Evolutionary conservation across 2,329 filamentous ascomycete genomes (phyloP).

Genomic region (Nigrospora oryzae): DNA sequence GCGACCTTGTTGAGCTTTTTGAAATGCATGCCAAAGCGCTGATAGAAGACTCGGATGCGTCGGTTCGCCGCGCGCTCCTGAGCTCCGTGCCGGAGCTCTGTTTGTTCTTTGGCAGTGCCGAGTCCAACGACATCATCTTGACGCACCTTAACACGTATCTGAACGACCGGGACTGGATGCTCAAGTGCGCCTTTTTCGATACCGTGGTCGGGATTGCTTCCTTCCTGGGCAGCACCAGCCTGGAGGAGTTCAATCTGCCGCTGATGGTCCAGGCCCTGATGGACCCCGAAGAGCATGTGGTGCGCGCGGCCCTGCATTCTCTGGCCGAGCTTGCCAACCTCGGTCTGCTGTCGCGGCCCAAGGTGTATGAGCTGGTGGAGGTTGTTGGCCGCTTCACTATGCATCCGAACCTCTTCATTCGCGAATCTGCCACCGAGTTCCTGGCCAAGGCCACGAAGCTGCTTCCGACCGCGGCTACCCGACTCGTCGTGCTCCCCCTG

Average conservation of each 20-base stretch:
- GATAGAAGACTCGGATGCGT: slow-evolving; percentile 76
- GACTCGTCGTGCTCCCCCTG: slow-evolving; percentile 75
- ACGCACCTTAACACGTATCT: slow-evolving; percentile 96
- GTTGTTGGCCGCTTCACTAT: slow-evolving; percentile 78
- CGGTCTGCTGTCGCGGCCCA: slow-evolving; percentile 76
- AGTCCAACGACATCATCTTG: slow-evolving; percentile 90
- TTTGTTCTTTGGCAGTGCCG: slow-evolving; percentile 87
- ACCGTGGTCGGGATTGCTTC: slow-evolving; percentile 87
- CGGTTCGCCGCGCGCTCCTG: slow-evolving; percentile 84
- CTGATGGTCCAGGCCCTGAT: slow-evolving; percentile 92
- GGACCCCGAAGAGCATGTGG: slow-evolving; percentile 87
- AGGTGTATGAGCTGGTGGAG: slow-evolving; percentile 81
- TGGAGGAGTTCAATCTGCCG: slow-evolving; percentile 93
- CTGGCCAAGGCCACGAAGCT: slow-evolving; percentile 68
- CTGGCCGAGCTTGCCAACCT: slow-evolving; percentile 82
- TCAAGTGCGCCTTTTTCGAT: slow-evolving; percentile 96
- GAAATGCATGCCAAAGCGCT: slow-evolving; percentile 84
- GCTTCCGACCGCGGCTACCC: slow-evolving; percentile 69
- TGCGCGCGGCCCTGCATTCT: slow-evolving; percentile 82
- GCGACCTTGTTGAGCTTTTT: slow-evolving; percentile 75
- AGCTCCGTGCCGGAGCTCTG: slow-evolving; percentile 87
- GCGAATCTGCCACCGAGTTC: slow-evolving; percentile 81
- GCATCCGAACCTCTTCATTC: slow-evolving; percentile 93
- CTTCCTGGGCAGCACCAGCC: slow-evolving; percentile 77
- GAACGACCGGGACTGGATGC: slow-evolving; percentile 91